Conservation (phyloP, 352 stramenopile genomes). For the Blastocystis sp. region DNA sequence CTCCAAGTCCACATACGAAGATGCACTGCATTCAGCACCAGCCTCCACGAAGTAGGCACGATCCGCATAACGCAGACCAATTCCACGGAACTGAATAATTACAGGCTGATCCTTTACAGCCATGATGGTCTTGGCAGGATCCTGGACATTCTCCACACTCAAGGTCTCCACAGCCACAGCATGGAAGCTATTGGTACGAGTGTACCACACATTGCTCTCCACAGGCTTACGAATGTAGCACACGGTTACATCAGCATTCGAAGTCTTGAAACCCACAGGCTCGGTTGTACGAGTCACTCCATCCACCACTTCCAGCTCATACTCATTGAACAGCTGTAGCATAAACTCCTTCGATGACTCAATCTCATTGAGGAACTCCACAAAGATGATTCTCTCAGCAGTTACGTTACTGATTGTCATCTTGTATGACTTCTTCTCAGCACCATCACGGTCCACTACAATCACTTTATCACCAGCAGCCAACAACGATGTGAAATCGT, state of each 20-base stretch:
- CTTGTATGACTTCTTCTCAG: slow-evolving; percentile 47
- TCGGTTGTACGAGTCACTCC: neutral
- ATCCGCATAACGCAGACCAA: slow-evolving; percentile 8
- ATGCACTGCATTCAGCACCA: neutral
- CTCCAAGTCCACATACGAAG: neutral
- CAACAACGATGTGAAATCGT: slow-evolving; percentile 60
- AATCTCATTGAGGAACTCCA: slow-evolving; percentile 38
- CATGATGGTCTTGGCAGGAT: neutral
- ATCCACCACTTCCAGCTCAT: slow-evolving; percentile 19
- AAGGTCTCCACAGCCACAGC: slow-evolving; percentile 47
- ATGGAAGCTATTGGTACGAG: neutral
- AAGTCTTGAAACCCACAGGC: slow-evolving; percentile 4
- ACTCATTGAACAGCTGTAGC: slow-evolving; percentile 60
- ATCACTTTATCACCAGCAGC: slow-evolving; percentile 46
- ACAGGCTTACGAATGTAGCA: slow-evolving; percentile 41
- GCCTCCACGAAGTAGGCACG: slow-evolving; percentile 47
- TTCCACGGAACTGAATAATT: slow-evolving; percentile 62
- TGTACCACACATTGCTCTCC: slow-evolving; percentile 47
- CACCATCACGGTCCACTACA: slow-evolving; percentile 4
- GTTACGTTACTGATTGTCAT: slow-evolving; percentile 45
- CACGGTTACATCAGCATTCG: slow-evolving; percentile 26
- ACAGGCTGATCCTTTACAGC: slow-evolving; percentile 46
- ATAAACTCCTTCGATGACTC: slow-evolving; percentile 1
- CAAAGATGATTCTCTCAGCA: slow-evolving; percentile 14
- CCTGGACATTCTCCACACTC: slow-evolving; percentile 7